Conservation (phyloP, 148 eudicot genomes). For the Chenopodium album region DNA sequence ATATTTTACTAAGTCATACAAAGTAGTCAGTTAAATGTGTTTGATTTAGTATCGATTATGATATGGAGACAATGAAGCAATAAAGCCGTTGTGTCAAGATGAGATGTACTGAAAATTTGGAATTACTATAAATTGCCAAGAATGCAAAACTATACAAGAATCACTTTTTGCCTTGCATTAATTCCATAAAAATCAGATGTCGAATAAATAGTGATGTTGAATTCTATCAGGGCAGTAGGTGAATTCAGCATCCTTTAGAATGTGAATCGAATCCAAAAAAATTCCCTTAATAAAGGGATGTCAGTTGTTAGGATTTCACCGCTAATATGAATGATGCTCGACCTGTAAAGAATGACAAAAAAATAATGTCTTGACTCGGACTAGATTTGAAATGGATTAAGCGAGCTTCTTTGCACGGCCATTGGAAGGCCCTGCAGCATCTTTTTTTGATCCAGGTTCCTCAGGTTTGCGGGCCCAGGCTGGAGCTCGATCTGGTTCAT, state of each 20-base stretch:
- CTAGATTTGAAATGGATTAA: constrained; percentile 17
- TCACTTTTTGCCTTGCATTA: neutral
- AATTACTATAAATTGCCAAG: neutral
- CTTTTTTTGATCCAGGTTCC: constrained; percentile 73
- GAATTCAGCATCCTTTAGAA: constrained; percentile 26
- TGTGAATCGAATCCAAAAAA: constrained; percentile 25
- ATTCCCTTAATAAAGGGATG: constrained; percentile 5
- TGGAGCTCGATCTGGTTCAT: constrained; percentile 87
- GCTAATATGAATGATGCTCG: constrained; percentile 19
- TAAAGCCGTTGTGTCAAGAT: too few relatives aligned
- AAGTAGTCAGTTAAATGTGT: too few relatives aligned
- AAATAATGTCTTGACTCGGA: neutral
- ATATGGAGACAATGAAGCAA: too few relatives aligned
- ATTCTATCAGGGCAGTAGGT: neutral
- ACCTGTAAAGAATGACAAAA: constrained; percentile 28
- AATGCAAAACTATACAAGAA: neutral
- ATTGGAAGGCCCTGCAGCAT: constrained; percentile 63
- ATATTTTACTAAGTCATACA: too few relatives aligned
- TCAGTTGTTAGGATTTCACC: constrained; percentile 24
- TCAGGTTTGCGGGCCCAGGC: constrained; percentile 98
- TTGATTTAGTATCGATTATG: too few relatives aligned
- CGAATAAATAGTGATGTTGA: neutral
- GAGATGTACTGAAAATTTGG: too few relatives aligned
- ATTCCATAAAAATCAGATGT: constrained; percentile 9
- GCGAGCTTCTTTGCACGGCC: constrained; percentile 94